Evolutionary conservation across 179 eudicot species (phyloP).

Genomic region (Actinidia polygama): DNA sequence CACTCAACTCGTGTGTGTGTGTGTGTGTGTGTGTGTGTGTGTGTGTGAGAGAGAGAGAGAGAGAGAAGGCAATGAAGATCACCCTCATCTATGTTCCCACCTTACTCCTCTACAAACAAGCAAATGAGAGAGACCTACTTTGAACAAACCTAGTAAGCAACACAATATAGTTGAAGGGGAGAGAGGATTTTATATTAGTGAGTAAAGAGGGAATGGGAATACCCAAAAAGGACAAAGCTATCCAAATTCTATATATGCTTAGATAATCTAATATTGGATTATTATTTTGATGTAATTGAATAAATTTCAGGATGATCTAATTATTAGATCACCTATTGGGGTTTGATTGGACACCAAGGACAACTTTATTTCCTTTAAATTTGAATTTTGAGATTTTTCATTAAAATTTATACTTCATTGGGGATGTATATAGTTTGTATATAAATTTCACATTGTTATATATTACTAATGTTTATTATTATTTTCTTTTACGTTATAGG

Average conservation of each 20-base stretch:
- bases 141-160: background rate
- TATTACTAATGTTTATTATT: too few relatives aligned
- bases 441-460: too few relatives aligned
- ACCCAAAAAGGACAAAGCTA: background rate
- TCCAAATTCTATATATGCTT: background rate
- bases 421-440: too few relatives aligned
- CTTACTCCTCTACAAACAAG: background rate
- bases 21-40: too few relatives aligned
- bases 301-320: background rate
- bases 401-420: too few relatives aligned
- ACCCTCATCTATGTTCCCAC: background rate
- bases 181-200: background rate
- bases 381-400: too few relatives aligned
- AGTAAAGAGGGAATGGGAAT: background rate
- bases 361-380: background rate
- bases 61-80: background rate
- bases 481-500: too few relatives aligned
- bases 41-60: background rate
- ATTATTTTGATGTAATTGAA: background rate
- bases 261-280: constrained; percentile 1
- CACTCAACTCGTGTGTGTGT: too few relatives aligned
- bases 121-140: constrained; percentile 8
- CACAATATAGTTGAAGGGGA: background rate
- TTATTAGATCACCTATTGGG: background rate
- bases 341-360: background rate